Base-by-base conservation (phyloP, 2,329 filamentous ascomycete genomes). In the Nemania sp. region DNA sequence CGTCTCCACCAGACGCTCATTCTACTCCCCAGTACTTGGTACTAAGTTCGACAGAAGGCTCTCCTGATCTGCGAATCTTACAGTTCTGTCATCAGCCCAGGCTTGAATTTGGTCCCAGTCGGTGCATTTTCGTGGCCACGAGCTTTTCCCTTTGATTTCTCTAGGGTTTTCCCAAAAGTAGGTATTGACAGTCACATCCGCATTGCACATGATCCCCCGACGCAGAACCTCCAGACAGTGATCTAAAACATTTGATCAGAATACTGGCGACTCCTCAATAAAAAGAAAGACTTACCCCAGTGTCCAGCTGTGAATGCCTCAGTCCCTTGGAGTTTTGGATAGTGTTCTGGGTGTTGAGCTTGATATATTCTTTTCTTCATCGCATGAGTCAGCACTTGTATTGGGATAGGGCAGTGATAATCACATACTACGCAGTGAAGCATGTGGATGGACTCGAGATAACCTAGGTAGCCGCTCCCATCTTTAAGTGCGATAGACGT, bases 281-380 rank as follows among this genome's bases (percentile, higher is more conserved):
- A 6, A 6, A 28, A 12, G 12, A 28, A 6, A n/a, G 2, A 22
- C 41, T 34, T 14, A 50, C 47, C 23, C 3, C 19, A 9, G 24
- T 50, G 47, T 5, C 22, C 15, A 33, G 30, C 5, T n/a, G 30
- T 14, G 11, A 33, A 33, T 6, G 30, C 11, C 30, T 33, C 30
- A 33, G 30, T 33, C 4, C 30, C 30, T n/a, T 15, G 2, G 15
- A 37, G 9, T 11, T 33, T 24, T 9, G 23, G n/a, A 46, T 52
- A 52, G 8, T 39, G 6, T 3, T 42, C 49, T 14, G 23, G 41
- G 19, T 47, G 14, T 33, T 42, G 6, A 2, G 8, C 47, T 26
- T 52, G 42, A 33, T 52, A 52, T 1, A 52, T 14, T 24, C 49
- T 2, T 52, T 52, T 52, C 49, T 52, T n/a, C n/a, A n/a, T n/a